Percentiles rank a stretch among this genome's conserved stretches.
Conservation (phyloP, 116 monocot species). For the Dioscorea cayenensis region DNA sequence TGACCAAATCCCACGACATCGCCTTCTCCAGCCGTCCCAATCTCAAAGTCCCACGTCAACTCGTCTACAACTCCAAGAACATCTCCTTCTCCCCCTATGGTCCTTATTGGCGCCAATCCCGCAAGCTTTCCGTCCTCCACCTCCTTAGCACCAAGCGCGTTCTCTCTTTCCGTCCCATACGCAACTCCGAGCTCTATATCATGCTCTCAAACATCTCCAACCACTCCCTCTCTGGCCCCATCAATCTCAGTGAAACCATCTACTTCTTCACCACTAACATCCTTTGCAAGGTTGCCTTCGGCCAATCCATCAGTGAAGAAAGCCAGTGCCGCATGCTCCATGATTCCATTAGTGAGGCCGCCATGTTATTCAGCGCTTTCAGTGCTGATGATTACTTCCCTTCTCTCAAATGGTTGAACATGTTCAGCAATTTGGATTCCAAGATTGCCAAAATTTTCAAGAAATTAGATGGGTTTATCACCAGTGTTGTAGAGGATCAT, state of each 20-base stretch:
- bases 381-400: slow-evolving; percentile 9
- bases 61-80: background rate
- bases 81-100: slow-evolving; percentile 6
- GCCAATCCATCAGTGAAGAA: background rate
- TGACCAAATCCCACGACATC: slow-evolving; percentile 3
- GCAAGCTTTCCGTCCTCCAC: slow-evolving; percentile 8
- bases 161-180: background rate
- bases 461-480: background rate
- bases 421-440: background rate
- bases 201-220: background rate
- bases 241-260: background rate
- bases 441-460: background rate
- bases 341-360: background rate
- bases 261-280: background rate
- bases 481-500: background rate
- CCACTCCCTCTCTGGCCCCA: background rate
- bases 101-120: slow-evolving; percentile 5
- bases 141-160: slow-evolving; percentile 7
- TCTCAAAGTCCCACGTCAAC: background rate
- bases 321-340: background rate
- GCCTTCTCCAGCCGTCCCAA: background rate
- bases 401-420: background rate
- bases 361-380: background rate
- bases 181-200: background rate
- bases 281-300: background rate